phyloP scores from a whole-genome alignment of 2,329 filamentous ascomycete species.

The Beauveria varroae region DNA sequence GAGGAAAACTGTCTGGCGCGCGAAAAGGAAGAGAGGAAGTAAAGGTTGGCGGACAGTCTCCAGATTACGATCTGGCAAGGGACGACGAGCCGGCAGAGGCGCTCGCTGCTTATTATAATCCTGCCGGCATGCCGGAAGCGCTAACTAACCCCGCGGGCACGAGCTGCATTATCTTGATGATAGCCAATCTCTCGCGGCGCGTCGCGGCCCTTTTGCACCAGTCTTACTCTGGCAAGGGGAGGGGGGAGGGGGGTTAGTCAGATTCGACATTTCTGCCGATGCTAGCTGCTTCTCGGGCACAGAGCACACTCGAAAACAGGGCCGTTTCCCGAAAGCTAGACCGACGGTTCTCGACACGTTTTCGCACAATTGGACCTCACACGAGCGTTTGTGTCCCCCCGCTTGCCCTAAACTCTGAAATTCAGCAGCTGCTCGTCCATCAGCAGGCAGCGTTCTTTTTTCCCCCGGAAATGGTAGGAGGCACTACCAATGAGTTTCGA shows the following conservation, averaged over 20 bases:
- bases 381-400: background rate
- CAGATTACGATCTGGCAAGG: no score
- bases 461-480: no score
- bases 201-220: background rate
- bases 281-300: background rate
- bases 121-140: background rate
- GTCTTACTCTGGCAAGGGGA: background rate
- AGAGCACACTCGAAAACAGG: background rate
- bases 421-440: background rate
- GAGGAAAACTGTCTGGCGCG: background rate
- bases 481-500: no score
- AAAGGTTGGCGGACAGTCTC: no score
- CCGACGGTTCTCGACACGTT: constrained; percentile 4
- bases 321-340: constrained; percentile 5
- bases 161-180: background rate
- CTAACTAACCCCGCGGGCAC: background rate
- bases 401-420: background rate
- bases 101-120: constrained; percentile 1
- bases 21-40: no score
- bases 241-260: background rate
- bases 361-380: constrained; percentile 1
- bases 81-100: no score
- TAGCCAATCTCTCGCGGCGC: background rate
- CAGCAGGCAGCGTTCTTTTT: no score
- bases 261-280: constrained; percentile 1